Base-by-base conservation (phyloP, 2,329 filamentous ascomycete species). In the Diaporthe sp. region DNA sequence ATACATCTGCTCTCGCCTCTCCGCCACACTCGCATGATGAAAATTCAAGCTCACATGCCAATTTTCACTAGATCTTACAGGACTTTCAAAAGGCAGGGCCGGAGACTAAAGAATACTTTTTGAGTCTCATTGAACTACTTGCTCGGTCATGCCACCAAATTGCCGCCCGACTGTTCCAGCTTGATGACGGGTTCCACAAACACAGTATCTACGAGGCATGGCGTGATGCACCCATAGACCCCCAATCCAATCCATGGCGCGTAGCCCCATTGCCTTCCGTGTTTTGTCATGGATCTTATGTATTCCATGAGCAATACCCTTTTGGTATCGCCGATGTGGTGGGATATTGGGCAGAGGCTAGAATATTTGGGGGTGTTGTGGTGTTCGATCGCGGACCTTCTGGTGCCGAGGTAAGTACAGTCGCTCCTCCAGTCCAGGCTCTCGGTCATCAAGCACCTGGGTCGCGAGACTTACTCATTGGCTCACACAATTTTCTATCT, bases 311-410 rank as follows among this genome's bases (percentile, higher is more conserved):
- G 25, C 60, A 62, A 12, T 62, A 62, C 15, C 60, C 60, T 12
- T 2, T 3, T 31, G 60, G 60, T 19, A 46, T 58, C 28, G 28
- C 55, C 55, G 55, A 58, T 58, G 55, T 58, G 55, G 55, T 58
- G 55, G 55, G 55, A 9, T 58, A 58, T 58, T 58, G 55, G 55
- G 55, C 55, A 19, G 55, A 58, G 17, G 55, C 55, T 34, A 58
- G 15, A 37, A 37, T 58, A 4, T 58, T 58, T 22, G 55, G 28
- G 15, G 55, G 55, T 34, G 55, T 58, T 58, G 55, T 58, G 55
- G 55, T 58, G 8, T 34, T 58, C 28, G 55, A 58, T 28, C n/a
- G 39, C 10, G 60, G 60, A 46, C 60, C 60, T 22, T 46, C 60
- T 62, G 39, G 39, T 28, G 15, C 9, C 10, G 39, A 62, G 39